Percentiles rank a stretch among this genome's conserved stretches.
phyloP scores from a whole-genome alignment of 768 basidiomycete species.

The Lactarius vividus region DNA sequence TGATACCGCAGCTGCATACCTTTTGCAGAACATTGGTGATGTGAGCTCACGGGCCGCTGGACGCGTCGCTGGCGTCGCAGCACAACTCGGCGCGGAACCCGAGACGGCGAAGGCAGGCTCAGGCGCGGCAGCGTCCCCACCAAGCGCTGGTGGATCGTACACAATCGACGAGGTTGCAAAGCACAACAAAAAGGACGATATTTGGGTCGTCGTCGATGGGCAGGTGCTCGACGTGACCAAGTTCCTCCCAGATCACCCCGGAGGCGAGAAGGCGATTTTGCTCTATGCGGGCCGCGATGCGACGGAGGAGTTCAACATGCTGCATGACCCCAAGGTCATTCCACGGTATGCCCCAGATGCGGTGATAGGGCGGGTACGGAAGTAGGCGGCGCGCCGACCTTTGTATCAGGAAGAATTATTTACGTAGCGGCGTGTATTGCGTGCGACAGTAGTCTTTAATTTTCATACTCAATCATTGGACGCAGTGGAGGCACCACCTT shows the following conservation, averaged over 20 bases:
- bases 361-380: constrained; percentile 76
- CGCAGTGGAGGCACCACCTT: too few species aligned
- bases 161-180: constrained; percentile 72
- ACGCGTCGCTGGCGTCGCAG: constrained; percentile 72
- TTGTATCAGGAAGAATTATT: not conserved
- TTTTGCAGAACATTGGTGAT: constrained; percentile 67
- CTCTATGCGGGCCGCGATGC: constrained; percentile 93
- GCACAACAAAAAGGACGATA: constrained; percentile 93
- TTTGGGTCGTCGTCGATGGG: constrained; percentile 92
- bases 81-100: constrained; percentile 57
- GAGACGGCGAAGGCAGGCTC: constrained; percentile 25
- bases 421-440: not conserved
- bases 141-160: constrained; percentile 36
- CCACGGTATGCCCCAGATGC: constrained; percentile 82
- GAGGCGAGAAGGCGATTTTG: constrained; percentile 87
- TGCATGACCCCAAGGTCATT: constrained; percentile 85
- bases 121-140: constrained; percentile 30
- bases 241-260: constrained; percentile 88
- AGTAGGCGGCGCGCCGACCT: constrained; percentile 38
- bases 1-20: constrained; percentile 86
- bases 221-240: constrained; percentile 83
- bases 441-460: not conserved
- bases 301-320: constrained; percentile 94
- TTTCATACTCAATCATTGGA: not conserved
- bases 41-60: constrained; percentile 74